phyloP scores from a whole-genome alignment of 2,329 filamentous ascomycete species.

The Calycina marina region DNA sequence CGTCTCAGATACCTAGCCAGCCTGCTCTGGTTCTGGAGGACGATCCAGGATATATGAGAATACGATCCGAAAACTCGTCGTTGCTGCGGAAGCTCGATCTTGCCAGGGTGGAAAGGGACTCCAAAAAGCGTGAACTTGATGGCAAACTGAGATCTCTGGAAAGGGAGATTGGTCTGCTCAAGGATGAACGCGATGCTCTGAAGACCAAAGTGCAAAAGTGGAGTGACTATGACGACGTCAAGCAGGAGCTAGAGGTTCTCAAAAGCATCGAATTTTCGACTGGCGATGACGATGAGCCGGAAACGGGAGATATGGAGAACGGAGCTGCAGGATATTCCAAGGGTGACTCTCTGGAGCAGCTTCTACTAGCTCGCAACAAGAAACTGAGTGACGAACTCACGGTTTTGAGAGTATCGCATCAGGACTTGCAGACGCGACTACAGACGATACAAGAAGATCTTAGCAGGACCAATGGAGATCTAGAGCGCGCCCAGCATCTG shows the following conservation, averaged over 20 bases:
- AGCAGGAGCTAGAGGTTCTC: slow-evolving; percentile 87
- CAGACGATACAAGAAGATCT: slow-evolving; percentile 73
- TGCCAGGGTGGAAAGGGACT: slow-evolving; percentile 68
- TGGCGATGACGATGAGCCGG: slow-evolving; percentile 61
- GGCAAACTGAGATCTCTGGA: slow-evolving; percentile 64
- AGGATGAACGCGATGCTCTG: slow-evolving; percentile 67
- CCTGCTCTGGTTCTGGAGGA: slow-evolving; percentile 57
- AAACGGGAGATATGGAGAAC: slow-evolving; percentile 28
- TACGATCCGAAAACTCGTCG: slow-evolving; percentile 87
- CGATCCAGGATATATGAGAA: slow-evolving; percentile 73
- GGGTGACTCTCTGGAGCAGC: slow-evolving; percentile 76
- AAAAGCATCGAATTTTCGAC: slow-evolving; percentile 97
- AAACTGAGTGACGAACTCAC: slow-evolving; percentile 91
- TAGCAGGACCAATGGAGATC: slow-evolving; percentile 66
- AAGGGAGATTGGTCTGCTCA: slow-evolving; percentile 58
- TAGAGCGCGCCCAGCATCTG: slow-evolving; percentile 71
- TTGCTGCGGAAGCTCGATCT: slow-evolving; percentile 80
- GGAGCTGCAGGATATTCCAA: slow-evolving; percentile 40
- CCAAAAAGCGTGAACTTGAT: slow-evolving; percentile 63
- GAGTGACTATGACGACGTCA: slow-evolving; percentile 91
- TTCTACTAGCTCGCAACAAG: slow-evolving; percentile 86
- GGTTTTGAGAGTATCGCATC: slow-evolving; percentile 81
- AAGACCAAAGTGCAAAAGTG: slow-evolving; percentile 75
- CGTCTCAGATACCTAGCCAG: slow-evolving; percentile 54
- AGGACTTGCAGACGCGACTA: slow-evolving; percentile 72